Evolutionary conservation across 306 rosid species (phyloP).

Genomic region (Lathyrus sativus): DNA sequence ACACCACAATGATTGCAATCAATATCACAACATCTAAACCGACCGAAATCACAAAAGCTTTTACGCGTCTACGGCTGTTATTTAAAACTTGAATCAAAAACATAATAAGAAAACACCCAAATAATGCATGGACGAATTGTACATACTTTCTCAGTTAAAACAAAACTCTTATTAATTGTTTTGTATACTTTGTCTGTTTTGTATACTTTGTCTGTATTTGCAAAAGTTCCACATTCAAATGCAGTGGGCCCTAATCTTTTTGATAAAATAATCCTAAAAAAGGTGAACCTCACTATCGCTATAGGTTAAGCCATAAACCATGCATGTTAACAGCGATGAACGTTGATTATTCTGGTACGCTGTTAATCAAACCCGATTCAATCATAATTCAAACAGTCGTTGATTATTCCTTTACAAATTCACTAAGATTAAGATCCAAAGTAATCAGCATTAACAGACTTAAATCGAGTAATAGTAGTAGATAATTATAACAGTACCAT

Average conservation of each 20-base stretch:
- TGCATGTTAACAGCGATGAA: not conserved
- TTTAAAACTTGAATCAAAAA: too few relatives aligned
- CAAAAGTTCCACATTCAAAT: slow-evolving; percentile 10
- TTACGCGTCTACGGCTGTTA: too few relatives aligned
- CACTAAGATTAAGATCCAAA: not conserved
- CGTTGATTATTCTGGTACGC: not conserved
- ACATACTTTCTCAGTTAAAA: not conserved
- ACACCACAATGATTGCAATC: too few relatives aligned
- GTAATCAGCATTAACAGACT: not conserved
- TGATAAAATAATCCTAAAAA: slow-evolving; percentile 7
- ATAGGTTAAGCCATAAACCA: not conserved
- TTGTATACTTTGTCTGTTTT: not conserved
- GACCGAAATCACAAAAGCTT: too few relatives aligned
- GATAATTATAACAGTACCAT: slow-evolving; percentile 40
- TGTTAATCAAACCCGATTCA: not conserved
- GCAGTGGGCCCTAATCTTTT: slow-evolving; percentile 1
- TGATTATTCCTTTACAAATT: not conserved
- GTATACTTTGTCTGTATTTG: not conserved
- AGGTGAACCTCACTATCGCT: not conserved
- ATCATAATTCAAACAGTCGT: not conserved
- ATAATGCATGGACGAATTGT: not conserved
- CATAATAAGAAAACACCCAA: not conserved
- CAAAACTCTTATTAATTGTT: not conserved
- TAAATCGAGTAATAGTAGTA: slow-evolving; percentile 11
- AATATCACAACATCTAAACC: too few relatives aligned